Evolutionary conservation across 2,329 filamentous ascomycete genomes (phyloP), one percentile per base, ranked within the genome.

Genomic region (Ceratocystis destructans): DNA sequence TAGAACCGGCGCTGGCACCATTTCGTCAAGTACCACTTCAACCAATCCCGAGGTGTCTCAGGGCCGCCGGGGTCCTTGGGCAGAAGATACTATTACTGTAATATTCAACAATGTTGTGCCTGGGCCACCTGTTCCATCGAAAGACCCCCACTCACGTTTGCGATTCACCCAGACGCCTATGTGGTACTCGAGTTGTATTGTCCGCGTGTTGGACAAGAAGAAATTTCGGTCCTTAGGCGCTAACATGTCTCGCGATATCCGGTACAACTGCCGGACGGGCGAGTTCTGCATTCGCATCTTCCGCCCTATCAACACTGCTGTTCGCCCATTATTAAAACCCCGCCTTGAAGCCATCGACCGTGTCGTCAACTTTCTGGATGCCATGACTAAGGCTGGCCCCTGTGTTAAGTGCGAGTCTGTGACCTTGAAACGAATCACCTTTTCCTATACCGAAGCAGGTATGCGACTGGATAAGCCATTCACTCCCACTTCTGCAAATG

Each of bases 281-380:
- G 80, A 83, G 66, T 87, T 90, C 73, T 80, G 80, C 17, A 77
- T 90, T 64, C 78, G 81, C 6, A 76, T 90, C 46, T 79, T 81
- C 8, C 81, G 83, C 0, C 76, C 78, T 1, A 81, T 87, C 59
- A 86, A 86, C 22, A 76, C 78, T 57, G 78, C 84, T 0, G 79
- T 87, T 15, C 74, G 90, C 3, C 78, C 80, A 3, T 76, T 79
- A n/a, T 78, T 91, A 22, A 77, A 79, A 69, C 77, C 80, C 63
- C 80, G 85, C 33, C 77, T 91, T 59, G 81, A 83, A 70, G 82
- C 85, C 12, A 82, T 94, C 67, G 84, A 88, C 71, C 83, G 87
- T 22, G 79, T 94, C 33, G 85, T 90, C 48, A 81, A 82, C 55
- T 89, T 89, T 71, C 78, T 90, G 31, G 81, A 85, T 57, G 84